Base-by-base conservation (phyloP, 139 green algal genomes). In the Coelastrella sp. region DNA sequence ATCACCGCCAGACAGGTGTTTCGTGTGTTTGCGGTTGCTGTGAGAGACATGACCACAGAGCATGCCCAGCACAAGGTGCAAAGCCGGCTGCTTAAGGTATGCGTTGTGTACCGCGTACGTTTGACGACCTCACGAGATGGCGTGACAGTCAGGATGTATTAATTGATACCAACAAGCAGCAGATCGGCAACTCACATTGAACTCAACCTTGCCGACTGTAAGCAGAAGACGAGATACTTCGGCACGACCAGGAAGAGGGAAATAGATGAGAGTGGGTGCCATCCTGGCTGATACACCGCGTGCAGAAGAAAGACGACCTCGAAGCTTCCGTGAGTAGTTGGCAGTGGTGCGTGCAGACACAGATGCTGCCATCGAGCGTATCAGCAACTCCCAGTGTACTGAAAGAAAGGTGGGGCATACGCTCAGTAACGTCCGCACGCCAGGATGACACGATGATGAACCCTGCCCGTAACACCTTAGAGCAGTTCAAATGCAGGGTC, bases 191-290 rank as follows among this genome's bases (percentile, higher is more conserved):
- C 82, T 78, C 32, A 89, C 83, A 60, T 73, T 73, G 65, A 65
- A 80, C 56, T 90, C 85, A 3, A 84, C 58, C 14, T 84, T 84
- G 47, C 57, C 57, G 16, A 83, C 74, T 3, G 73, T 11, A 3
- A 75, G n/a, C 20, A 80, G 8, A 47, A 89, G 68, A 20, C 84
- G 84, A 7, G 84, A 68, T 6, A 82, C 68, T 68, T 89, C 84
- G 22, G 84, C 84, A 81, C 84, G 84, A 8, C 58, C 80, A 60
- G 80, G 80, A 10, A 86, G n/a, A 59, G 58, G n/a, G 59, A 86
- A 86, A n/a, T 86, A 86, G 10, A 86, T 86, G 59, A 86, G n/a
- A 23, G 66, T 74, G 22, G 74, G 74, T 19, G 74, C 74, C 74
- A 80, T 80, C 23, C 16, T 54, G 3, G 17, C 17, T 77, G 64